Percentiles rank a stretch among this genome's conserved stretches.
Evolutionary conservation across 345 rosid species (phyloP).

Genomic region (Zanthoxylum bungeanum): DNA sequence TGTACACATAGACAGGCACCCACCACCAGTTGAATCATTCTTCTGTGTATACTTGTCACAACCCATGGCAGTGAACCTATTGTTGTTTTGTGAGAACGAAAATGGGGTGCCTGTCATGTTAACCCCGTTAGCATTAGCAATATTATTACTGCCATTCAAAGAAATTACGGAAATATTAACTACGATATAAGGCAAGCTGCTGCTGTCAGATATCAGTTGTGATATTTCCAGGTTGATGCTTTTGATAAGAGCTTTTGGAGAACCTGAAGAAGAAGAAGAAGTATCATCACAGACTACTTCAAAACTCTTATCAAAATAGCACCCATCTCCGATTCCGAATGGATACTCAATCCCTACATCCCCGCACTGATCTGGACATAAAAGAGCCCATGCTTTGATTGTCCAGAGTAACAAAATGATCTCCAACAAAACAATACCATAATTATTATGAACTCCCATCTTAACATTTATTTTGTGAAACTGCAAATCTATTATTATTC

Average conservation of each 20-base stretch:
- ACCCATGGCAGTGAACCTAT: background rate
- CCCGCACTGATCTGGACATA: background rate
- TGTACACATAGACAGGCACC: background rate
- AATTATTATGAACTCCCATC: background rate
- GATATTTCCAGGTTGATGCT: background rate
- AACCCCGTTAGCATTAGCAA: background rate
- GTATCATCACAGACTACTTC: background rate
- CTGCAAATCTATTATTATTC: no score
- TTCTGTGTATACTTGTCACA: background rate
- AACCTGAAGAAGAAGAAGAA: no score
- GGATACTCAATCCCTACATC: background rate
- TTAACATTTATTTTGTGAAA: no score
- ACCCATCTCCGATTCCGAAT: background rate
- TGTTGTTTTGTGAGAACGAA: fast-evolving
- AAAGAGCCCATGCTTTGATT: no score
- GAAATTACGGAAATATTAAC: background rate
- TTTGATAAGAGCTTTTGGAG: background rate
- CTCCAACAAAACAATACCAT: background rate
- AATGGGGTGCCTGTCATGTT: background rate
- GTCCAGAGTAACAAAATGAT: background rate
- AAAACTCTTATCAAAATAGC: background rate
- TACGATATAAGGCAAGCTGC: background rate
- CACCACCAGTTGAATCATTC: background rate
- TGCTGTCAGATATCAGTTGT: background rate
- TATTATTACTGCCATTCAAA: background rate